These are phyloP conservation scores for Paraphaeosphaeria sporulosa DNA, from an alignment of 2,329 filamentous ascomycete genomes.

Conservation along the genomic window DNA sequence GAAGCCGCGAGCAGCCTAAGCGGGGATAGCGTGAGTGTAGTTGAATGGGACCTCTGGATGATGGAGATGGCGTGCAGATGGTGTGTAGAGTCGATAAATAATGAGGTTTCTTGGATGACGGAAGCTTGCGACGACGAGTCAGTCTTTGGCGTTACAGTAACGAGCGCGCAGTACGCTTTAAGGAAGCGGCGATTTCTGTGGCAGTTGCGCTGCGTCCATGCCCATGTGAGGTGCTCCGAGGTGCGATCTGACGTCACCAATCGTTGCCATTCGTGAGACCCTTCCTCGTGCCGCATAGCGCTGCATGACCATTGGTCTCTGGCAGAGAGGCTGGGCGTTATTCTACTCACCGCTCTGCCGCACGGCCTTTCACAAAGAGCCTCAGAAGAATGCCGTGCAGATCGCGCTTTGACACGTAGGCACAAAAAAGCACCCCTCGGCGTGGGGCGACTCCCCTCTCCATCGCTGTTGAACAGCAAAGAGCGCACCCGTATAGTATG, in stretches of 20 bases:
- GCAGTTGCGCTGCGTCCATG: conserved; percentile 2
- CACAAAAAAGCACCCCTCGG: background rate
- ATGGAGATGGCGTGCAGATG: conserved; percentile 4
- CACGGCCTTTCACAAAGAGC: conserved; percentile 18
- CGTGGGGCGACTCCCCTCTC: background rate
- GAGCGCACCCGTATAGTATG: background rate
- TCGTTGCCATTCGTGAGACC: background rate
- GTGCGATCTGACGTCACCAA: background rate
- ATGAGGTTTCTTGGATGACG: background rate
- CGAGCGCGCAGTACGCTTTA: conserved; percentile 7
- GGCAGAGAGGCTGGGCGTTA: conserved; percentile 8
- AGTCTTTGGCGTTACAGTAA: background rate
- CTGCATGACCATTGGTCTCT: conserved; percentile 6
- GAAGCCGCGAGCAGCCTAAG: conserved; percentile 27
- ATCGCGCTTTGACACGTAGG: conserved; percentile 10
- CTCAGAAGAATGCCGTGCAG: conserved; percentile 13
- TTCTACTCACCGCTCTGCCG: conserved; percentile 13
- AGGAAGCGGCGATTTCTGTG: conserved; percentile 12
- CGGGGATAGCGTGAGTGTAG: conserved; percentile 32
- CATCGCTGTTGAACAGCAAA: background rate
- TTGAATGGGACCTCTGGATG: conserved; percentile 14
- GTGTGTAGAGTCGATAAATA: conserved; percentile 13
- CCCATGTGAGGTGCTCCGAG: conserved; percentile 1
- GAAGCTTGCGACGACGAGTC: background rate
- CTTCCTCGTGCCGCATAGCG: background rate